Percentiles rank a stretch among this genome's conserved stretches.
Evolutionary conservation across 1,284 basidiomycete species (phyloP).

Genomic region (Macrocybe sp.): DNA sequence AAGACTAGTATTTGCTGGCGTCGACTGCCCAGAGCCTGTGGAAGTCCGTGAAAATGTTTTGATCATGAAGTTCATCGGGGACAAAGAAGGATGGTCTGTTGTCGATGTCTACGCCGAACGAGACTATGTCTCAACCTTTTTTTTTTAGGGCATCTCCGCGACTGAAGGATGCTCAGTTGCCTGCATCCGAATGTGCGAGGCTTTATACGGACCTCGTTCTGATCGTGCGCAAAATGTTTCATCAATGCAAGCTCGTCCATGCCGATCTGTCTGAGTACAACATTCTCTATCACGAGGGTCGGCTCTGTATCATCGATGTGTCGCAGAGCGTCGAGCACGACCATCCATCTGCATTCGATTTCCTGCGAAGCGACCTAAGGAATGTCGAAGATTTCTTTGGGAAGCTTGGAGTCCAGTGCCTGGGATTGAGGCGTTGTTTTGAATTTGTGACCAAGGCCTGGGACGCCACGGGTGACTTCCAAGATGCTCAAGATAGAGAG

Average conservation of each 20-base stretch:
- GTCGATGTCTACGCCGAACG: background rate
- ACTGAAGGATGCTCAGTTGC: constrained; percentile 81
- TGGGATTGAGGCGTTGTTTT: constrained; percentile 84
- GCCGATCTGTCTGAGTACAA: constrained; percentile 99
- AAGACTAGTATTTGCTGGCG: constrained; percentile 75
- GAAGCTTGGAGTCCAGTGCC: constrained; percentile 66
- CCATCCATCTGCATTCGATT: constrained; percentile 95
- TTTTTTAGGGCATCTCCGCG: constrained; percentile 77
- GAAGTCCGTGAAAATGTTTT: constrained; percentile 97
- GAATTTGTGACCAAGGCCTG: constrained; percentile 73
- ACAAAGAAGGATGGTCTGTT: constrained; percentile 73
- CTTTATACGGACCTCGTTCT: constrained; percentile 85
- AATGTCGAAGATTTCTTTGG: constrained; percentile 94
- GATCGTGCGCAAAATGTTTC: constrained; percentile 82
- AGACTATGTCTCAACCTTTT: background rate
- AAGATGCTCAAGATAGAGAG: constrained; percentile 32
- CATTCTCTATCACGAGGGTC: constrained; percentile 78
- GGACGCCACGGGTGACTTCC: constrained; percentile 16
- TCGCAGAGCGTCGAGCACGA: constrained; percentile 99
- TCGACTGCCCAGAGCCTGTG: constrained; percentile 83
- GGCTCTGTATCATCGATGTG: constrained; percentile 96
- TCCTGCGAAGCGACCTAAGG: constrained; percentile 87
- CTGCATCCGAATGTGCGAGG: constrained; percentile 43
- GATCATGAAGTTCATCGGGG: constrained; percentile 92
- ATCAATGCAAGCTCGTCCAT: constrained; percentile 91